These are phyloP conservation scores for Moesziomyces antarcticus DNA, from an alignment of 1,284 basidiomycete species.

Conservation along the genomic window DNA sequence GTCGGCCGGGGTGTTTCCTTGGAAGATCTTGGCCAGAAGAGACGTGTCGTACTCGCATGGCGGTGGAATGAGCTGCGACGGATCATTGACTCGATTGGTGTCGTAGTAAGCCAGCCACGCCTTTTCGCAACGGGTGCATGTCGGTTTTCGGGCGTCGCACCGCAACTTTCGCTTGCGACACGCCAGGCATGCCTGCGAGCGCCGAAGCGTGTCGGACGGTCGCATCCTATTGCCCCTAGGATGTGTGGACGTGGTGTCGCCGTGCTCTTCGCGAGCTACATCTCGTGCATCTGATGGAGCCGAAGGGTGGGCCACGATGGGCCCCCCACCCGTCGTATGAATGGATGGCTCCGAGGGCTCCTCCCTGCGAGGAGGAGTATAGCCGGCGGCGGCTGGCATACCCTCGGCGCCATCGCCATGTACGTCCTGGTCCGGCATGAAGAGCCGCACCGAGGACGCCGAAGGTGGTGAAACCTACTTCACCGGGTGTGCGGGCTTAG, in stretches of 20 bases:
- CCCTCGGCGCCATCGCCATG: neutral
- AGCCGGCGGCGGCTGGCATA: neutral
- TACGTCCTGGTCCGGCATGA: conserved; percentile 13
- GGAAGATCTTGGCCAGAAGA: conserved; percentile 33
- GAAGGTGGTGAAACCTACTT: neutral
- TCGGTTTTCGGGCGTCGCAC: conserved; percentile 39
- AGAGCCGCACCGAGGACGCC: neutral
- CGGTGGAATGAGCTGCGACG: conserved; percentile 4
- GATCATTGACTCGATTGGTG: neutral
- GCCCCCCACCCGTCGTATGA: too few species aligned
- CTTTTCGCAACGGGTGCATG: conserved; percentile 37
- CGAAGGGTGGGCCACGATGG: neutral
- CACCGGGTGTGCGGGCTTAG: too few species aligned
- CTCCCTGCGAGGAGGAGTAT: neutral
- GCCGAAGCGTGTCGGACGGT: conserved; percentile 24
- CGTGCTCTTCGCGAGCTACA: conserved; percentile 1
- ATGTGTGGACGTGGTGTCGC: conserved; percentile 2
- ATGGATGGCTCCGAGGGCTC: too few species aligned
- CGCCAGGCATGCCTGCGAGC: conserved; percentile 37
- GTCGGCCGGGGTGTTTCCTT: conserved; percentile 8
- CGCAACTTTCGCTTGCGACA: conserved; percentile 40
- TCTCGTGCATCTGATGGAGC: neutral
- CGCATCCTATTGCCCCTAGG: conserved; percentile 8
- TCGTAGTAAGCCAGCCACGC: conserved; percentile 34
- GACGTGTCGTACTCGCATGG: conserved; percentile 41